A percentile compares a stretch with the other conserved stretches of the same genome.
phyloP scores from a whole-genome alignment of 179 eudicot species.

The Beta lomatogona region DNA sequence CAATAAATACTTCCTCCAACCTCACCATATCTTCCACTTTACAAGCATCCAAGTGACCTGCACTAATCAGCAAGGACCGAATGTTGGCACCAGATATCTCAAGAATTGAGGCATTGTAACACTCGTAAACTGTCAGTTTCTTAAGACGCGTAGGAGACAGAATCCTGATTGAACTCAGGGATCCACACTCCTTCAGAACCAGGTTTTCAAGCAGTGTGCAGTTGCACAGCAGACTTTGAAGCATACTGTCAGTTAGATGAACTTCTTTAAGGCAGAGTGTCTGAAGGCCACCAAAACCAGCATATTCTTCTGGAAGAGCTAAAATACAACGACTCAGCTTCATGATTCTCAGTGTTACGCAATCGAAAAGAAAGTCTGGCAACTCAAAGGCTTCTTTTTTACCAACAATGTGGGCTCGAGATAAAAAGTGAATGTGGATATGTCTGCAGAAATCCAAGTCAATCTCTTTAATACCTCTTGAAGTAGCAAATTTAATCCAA shows the following conservation, averaged over 20 bases:
- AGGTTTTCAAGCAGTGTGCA: conserved; percentile 30
- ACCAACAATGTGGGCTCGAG: conserved; percentile 25
- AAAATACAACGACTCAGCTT: conserved; percentile 35
- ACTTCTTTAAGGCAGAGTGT: conserved; percentile 36
- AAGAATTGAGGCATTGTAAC: conserved; percentile 33
- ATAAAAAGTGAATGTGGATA: conserved; percentile 34
- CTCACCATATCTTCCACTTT: conserved; percentile 17
- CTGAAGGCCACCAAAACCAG: conserved; percentile 25
- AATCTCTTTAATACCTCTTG: conserved; percentile 27
- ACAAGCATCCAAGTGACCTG: conserved; percentile 37
- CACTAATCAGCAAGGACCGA: conserved; percentile 36
- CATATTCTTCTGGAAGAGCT: conserved; percentile 21
- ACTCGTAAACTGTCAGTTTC: conserved; percentile 41
- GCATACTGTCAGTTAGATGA: conserved; percentile 33
- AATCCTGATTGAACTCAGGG: conserved; percentile 32
- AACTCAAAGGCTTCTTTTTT: conserved; percentile 33
- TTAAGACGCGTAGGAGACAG: conserved; percentile 16
- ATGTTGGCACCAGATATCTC: conserved; percentile 36
- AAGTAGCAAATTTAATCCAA: conserved; percentile 35
- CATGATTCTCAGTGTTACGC: conserved; percentile 19
- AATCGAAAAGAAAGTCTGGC: conserved; percentile 32
- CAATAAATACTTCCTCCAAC: conserved; percentile 40
- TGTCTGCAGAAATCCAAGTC: conserved; percentile 41
- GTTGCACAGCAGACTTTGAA: conserved; percentile 26
- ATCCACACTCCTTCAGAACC: conserved; percentile 36